These are phyloP conservation scores for Barnettozyma wickerhamii DNA, from an alignment of 805 yeast genomes.

Conservation along the genomic window DNA sequence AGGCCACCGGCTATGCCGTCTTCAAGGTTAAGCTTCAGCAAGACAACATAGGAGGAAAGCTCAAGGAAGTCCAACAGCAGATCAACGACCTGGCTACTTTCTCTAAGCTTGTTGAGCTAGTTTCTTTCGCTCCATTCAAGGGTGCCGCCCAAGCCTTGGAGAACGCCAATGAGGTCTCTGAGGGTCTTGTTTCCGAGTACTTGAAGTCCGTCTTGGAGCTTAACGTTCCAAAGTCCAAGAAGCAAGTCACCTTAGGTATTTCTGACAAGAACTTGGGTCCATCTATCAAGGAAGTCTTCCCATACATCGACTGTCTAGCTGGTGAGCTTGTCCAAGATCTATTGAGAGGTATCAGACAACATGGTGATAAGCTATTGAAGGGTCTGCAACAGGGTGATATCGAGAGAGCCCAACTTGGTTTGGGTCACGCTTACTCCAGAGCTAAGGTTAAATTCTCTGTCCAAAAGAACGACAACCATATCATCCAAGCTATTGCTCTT, in stretches of 20 bases:
- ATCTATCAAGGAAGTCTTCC: constrained; percentile 87
- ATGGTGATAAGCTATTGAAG: constrained; percentile 83
- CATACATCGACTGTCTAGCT: constrained; percentile 84
- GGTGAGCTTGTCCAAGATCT: constrained; percentile 93
- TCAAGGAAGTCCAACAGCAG: constrained; percentile 92
- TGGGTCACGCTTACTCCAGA: constrained; percentile 98
- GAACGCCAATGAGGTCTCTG: constrained; percentile 96
- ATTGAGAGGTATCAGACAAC: constrained; percentile 90
- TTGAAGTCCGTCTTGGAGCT: constrained; percentile 85
- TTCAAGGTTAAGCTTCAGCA: constrained; percentile 92
- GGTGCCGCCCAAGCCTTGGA: constrained; percentile 99
- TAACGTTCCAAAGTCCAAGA: constrained; percentile 78
- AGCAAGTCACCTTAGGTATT: constrained; percentile 74
- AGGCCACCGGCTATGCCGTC: constrained; percentile 97
- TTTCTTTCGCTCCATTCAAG: constrained; percentile 96
- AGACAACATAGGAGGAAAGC: constrained; percentile 87
- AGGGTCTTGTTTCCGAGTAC: constrained; percentile 92
- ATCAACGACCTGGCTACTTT: constrained; percentile 80
- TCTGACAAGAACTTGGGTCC: constrained; percentile 96
- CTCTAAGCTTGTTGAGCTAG: constrained; percentile 89
- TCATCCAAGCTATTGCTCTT: constrained; percentile 96
- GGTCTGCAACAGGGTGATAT: constrained; percentile 92
- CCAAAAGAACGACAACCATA: constrained; percentile 98
- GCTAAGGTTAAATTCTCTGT: constrained; percentile 98
- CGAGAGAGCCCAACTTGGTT: constrained; percentile 97